Percentiles rank a stretch among this genome's conserved stretches.
Evolutionary conservation across 805 yeast species (phyloP).

Genomic region (Sugiyamaella floridensis): DNA sequence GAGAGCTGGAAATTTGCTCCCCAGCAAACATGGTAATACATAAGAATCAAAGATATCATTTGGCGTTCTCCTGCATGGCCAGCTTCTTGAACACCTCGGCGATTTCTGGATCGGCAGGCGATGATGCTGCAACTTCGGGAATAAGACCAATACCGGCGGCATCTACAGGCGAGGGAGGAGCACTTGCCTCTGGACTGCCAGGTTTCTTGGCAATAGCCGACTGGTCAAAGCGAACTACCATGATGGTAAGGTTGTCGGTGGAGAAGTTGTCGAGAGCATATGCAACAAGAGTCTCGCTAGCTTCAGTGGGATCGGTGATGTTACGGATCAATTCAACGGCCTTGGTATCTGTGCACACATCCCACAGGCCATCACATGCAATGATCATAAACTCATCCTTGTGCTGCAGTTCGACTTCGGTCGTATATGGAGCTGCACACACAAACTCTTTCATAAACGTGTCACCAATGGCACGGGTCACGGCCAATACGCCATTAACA

Average conservation of each 20-base stretch:
- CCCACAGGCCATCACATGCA: constrained; percentile 98
- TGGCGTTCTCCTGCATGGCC: background rate
- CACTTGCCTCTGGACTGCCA: background rate
- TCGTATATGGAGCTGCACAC: constrained; percentile 86
- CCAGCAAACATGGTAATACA: too few species aligned
- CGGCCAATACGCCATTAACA: constrained; percentile 94
- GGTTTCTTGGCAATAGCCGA: background rate
- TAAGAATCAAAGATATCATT: background rate
- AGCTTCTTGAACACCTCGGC: background rate
- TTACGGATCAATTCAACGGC: constrained; percentile 69
- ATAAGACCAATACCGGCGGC: background rate
- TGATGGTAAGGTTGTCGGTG: constrained; percentile 87
- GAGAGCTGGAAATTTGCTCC: too few species aligned
- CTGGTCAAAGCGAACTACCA: constrained; percentile 63
- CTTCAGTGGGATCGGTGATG: constrained; percentile 51
- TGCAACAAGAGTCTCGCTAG: constrained; percentile 60
- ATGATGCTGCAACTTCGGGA: background rate
- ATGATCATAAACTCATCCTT: constrained; percentile 74
- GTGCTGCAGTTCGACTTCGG: constrained; percentile 64
- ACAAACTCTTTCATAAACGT: constrained; percentile 85
- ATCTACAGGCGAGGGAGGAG: background rate
- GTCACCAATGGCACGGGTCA: constrained; percentile 89
- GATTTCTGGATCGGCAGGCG: background rate
- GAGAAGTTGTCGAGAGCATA: constrained; percentile 72
- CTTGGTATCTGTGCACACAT: constrained; percentile 75